These are phyloP conservation scores for Tetrahymena thermophila DNA, from an alignment of 73 alveolate species.

Conservation along the genomic window DNA sequence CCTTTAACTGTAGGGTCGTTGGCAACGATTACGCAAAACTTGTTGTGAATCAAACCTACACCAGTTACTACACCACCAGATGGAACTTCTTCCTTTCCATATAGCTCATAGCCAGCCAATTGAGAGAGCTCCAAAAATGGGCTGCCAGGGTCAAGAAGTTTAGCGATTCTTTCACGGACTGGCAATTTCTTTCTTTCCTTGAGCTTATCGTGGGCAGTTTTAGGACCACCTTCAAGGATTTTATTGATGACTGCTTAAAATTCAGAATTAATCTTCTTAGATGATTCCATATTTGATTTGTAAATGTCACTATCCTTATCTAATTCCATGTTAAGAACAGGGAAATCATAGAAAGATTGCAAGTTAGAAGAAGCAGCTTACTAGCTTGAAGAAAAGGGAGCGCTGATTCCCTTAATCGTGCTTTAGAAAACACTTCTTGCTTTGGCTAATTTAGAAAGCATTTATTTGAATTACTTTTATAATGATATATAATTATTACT, in stretches of 20 bases:
- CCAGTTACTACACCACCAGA: conserved; percentile 89
- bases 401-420: neutral
- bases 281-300: conserved; percentile 1
- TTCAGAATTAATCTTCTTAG: neutral
- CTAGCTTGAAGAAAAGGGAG: neutral
- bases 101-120: conserved; percentile 70
- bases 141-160: conserved; percentile 64
- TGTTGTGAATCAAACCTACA: conserved; percentile 78
- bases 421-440: neutral
- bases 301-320: neutral
- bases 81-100: conserved; percentile 70
- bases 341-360: neutral
- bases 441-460: neutral
- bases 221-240: conserved; percentile 27
- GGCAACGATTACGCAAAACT: conserved; percentile 81
- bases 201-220: conserved; percentile 30
- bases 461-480: neutral
- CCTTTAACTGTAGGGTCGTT: conserved; percentile 91
- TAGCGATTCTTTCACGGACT: conserved; percentile 58
- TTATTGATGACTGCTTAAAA: neutral
- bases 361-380: neutral
- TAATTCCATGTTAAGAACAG: neutral
- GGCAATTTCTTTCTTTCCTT: conserved; percentile 43
- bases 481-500: no score
- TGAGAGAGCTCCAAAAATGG: conserved; percentile 84